These are phyloP conservation scores for Candida ovalis DNA, from an alignment of 805 yeast species.

Conservation along the genomic window DNA sequence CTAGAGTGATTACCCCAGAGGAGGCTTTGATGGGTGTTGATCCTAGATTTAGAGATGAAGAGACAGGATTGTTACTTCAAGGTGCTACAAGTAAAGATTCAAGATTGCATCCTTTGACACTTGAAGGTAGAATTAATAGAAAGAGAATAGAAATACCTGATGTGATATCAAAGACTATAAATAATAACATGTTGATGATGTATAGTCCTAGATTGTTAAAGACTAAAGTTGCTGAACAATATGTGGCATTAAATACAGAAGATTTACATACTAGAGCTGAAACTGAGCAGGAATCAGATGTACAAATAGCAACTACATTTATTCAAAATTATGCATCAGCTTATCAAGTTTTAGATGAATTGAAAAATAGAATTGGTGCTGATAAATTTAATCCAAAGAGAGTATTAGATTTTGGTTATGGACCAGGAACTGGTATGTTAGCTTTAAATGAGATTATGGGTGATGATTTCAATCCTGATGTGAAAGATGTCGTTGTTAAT, in stretches of 20 bases:
- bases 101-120: conserved; percentile 55
- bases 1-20: conserved; percentile 35
- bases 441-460: conserved; percentile 85
- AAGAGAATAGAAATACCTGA: conserved; percentile 53
- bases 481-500: conserved; percentile 67
- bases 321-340: conserved; percentile 75
- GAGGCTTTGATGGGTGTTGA: conserved; percentile 31
- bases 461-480: conserved; percentile 51
- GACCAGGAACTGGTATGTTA: conserved; percentile 89
- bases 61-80: conserved; percentile 28
- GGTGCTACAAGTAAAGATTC: conserved; percentile 48
- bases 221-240: conserved; percentile 44
- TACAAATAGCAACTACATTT: conserved; percentile 76
- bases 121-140: conserved; percentile 52
- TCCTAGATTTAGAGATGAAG: conserved; percentile 30
- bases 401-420: conserved; percentile 78
- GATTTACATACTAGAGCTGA: conserved; percentile 44
- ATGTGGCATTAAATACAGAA: conserved; percentile 40
- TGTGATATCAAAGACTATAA: conserved; percentile 52
- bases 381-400: conserved; percentile 56
- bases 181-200: conserved; percentile 57
- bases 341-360: conserved; percentile 61
- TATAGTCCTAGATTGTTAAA: conserved; percentile 63
- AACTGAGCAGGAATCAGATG: conserved; percentile 58
- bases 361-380: conserved; percentile 51